Evolutionary conservation across 192 early-diverging fungal genomes (phyloP).

Genomic region (Spizellomyces punctatus): DNA sequence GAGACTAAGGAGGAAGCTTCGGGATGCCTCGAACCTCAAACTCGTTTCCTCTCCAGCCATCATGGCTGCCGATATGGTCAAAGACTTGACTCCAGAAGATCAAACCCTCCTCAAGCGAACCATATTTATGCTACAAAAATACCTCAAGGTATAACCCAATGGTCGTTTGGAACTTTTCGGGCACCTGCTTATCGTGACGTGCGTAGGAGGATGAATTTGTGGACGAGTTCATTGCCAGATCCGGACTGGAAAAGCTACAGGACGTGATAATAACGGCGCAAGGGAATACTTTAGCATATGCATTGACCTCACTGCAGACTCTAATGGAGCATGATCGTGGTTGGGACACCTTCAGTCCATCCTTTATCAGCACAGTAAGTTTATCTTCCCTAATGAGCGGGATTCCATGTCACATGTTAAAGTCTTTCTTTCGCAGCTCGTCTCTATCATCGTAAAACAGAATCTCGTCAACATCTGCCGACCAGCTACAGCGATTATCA

Average conservation of each 20-base stretch:
- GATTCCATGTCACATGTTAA: not conserved
- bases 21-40: constrained; percentile 28
- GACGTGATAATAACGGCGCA: constrained; percentile 56
- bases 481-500: constrained; percentile 71
- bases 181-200: not conserved
- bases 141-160: constrained; percentile 51
- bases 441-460: constrained; percentile 63
- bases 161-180: not conserved
- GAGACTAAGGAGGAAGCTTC: constrained; percentile 24
- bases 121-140: constrained; percentile 65
- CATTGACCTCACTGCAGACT: constrained; percentile 62
- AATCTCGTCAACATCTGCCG: constrained; percentile 70
- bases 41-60: constrained; percentile 32
- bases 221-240: constrained; percentile 59
- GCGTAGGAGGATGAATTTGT: constrained; percentile 66
- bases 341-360: constrained; percentile 55
- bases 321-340: constrained; percentile 69
- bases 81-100: constrained; percentile 35
- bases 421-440: constrained; percentile 29
- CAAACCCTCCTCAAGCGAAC: constrained; percentile 60
- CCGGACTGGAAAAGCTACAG: constrained; percentile 60
- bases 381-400: not conserved
- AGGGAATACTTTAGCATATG: constrained; percentile 74
- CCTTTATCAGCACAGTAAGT: constrained; percentile 56
- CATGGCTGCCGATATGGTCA: constrained; percentile 25